These are phyloP conservation scores for Bacidia rubella DNA, from an alignment of 495 filamentous ascomycete species.

Conservation along the genomic window DNA sequence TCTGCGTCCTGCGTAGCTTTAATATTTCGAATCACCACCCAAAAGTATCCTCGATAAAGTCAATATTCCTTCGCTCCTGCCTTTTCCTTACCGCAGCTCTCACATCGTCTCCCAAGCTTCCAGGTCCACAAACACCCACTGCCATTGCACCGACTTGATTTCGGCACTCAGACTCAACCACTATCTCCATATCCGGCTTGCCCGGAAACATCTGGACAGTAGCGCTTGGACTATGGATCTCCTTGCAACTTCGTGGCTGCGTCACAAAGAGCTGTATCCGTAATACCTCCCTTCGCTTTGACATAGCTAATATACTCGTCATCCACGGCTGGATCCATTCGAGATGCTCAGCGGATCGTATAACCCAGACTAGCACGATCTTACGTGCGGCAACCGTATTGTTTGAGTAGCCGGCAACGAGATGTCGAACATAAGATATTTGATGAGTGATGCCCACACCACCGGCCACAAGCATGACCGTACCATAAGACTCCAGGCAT, in stretches of 20 bases:
- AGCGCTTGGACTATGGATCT: constrained; percentile 52
- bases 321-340: constrained; percentile 95
- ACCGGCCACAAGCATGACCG: constrained; percentile 77
- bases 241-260: constrained; percentile 55
- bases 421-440: constrained; percentile 71
- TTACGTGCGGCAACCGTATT: constrained; percentile 67
- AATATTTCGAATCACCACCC: no score
- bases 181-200: constrained; percentile 63
- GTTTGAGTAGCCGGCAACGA: constrained; percentile 59
- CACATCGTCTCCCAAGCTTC: constrained; percentile 71
- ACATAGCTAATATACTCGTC: constrained; percentile 70
- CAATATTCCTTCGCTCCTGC: constrained; percentile 53
- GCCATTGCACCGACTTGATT: constrained; percentile 74
- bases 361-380: constrained; percentile 78
- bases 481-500: constrained; percentile 78
- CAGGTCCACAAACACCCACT: constrained; percentile 83
- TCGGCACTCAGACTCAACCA: constrained; percentile 64
- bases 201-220: constrained; percentile 80
- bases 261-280: constrained; percentile 82
- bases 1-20: no score
- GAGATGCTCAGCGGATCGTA: constrained; percentile 72
- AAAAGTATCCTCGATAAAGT: constrained; percentile 78
- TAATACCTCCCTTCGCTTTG: constrained; percentile 61
- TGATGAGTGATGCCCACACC: constrained; percentile 92
- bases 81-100: constrained; percentile 54